Conservation (phyloP, 352 stramenopile genomes). For the Phytophthora boehmeriae region DNA sequence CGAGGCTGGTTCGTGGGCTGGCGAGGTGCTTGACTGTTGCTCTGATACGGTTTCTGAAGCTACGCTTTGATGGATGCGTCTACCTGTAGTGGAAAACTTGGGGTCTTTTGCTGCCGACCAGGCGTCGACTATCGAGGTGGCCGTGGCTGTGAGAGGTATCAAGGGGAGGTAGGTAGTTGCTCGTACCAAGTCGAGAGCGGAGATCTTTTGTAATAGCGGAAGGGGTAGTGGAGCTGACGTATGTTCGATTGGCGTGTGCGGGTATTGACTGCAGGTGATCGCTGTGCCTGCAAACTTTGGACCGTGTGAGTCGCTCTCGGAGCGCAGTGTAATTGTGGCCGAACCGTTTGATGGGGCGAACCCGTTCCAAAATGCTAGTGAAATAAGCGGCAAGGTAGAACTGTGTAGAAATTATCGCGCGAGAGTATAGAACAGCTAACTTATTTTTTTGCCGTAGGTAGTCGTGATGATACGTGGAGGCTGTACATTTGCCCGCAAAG, state of each 20-base stretch:
- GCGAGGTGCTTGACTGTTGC: neutral
- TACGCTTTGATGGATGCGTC: constrained; percentile 1
- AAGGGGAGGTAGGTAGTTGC: constrained; percentile 62
- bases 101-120: constrained; percentile 74
- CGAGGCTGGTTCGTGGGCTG: constrained; percentile 39
- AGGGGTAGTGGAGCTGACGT: neutral
- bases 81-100: constrained; percentile 52
- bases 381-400: constrained; percentile 55
- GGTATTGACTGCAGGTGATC: constrained; percentile 50
- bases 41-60: constrained; percentile 8
- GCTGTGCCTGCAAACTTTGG: constrained; percentile 78
- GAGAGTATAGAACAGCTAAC: neutral
- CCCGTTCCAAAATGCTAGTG: constrained; percentile 43
- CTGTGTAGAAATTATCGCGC: neutral
- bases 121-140: constrained; percentile 74
- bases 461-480: constrained; percentile 73
- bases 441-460: constrained; percentile 36
- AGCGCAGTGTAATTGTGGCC: constrained; percentile 47
- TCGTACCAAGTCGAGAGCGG: too few species aligned
- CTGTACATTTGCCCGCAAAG: constrained; percentile 79
- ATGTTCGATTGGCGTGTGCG: neutral
- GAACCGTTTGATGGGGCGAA: constrained; percentile 65
- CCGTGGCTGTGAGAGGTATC: constrained; percentile 64
- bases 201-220: neutral
- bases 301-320: constrained; percentile 63